phyloP scores from a whole-genome alignment of 768 basidiomycete genomes.

The Cyathus striatus region DNA sequence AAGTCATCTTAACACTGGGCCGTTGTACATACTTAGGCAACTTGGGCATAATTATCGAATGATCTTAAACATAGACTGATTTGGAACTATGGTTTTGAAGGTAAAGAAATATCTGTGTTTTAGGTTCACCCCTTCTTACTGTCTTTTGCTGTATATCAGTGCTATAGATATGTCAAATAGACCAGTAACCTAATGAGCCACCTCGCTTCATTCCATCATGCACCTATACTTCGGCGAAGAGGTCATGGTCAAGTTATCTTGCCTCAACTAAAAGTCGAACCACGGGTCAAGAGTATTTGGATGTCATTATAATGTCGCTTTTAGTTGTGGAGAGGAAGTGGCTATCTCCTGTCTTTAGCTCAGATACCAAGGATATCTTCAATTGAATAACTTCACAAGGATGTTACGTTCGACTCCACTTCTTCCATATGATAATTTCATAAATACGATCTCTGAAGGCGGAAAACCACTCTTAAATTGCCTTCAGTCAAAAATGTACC shows the following conservation, averaged over 20 bases:
- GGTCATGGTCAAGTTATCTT: not conserved
- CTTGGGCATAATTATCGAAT: too few relatives aligned
- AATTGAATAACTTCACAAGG: too few relatives aligned
- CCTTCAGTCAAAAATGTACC: too few relatives aligned
- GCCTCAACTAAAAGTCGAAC: slow-evolving; percentile 10
- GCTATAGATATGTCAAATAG: not conserved
- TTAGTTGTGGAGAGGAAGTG: slow-evolving; percentile 12
- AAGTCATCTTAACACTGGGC: too few relatives aligned
- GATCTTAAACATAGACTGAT: not conserved
- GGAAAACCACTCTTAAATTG: too few relatives aligned
- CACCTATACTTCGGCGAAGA: not conserved
- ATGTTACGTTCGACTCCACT: too few relatives aligned
- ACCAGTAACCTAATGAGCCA: not conserved
- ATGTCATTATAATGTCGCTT: slow-evolving; percentile 13
- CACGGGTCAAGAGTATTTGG: slow-evolving; percentile 13
- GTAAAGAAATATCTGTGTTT: not conserved
- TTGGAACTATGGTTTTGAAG: not conserved
- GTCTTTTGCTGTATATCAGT: not conserved
- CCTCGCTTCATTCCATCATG: slow-evolving; percentile 8
- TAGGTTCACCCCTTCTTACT: not conserved
- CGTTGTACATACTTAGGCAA: too few relatives aligned
- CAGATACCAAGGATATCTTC: not conserved
- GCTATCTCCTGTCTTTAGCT: slow-evolving; percentile 2
- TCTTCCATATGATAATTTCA: too few relatives aligned
- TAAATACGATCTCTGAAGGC: too few relatives aligned